Conservation (phyloP, 1,284 basidiomycete genomes). For the Xanthoconium separans region DNA sequence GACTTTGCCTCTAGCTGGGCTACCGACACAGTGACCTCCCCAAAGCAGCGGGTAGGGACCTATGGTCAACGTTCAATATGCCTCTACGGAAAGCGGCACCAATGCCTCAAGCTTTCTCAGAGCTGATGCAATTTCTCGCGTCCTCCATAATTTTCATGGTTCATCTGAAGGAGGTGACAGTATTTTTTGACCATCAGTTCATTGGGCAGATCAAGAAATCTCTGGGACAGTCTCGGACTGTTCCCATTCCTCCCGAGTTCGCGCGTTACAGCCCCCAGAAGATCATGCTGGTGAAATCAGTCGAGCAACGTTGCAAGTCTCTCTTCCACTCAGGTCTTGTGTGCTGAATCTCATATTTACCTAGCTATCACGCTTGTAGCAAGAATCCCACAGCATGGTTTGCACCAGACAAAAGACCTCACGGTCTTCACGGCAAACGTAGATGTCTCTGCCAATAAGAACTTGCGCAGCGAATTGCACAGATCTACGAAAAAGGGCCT, state of each 20-base stretch:
- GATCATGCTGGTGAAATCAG: neutral
- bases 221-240: neutral
- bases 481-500: conserved; percentile 1
- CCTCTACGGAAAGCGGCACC: neutral
- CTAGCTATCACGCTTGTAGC: neutral
- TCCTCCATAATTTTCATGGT: conserved; percentile 7
- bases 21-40: neutral
- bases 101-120: neutral
- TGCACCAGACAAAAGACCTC: neutral
- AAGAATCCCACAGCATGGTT: neutral
- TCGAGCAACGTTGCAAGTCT: neutral
- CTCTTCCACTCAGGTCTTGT: neutral
- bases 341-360: neutral
- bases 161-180: neutral
- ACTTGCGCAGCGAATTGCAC: neutral
- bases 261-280: neutral
- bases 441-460: neutral
- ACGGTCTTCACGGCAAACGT: neutral
- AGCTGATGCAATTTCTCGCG: conserved; percentile 5
- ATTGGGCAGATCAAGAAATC: neutral
- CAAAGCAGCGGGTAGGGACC: neutral
- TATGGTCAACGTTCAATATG: conserved; percentile 2
- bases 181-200: neutral
- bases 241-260: neutral
- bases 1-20: neutral